Base-by-base conservation (phyloP, 2,329 filamentous ascomycete genomes). In the Fusarium sp. region DNA sequence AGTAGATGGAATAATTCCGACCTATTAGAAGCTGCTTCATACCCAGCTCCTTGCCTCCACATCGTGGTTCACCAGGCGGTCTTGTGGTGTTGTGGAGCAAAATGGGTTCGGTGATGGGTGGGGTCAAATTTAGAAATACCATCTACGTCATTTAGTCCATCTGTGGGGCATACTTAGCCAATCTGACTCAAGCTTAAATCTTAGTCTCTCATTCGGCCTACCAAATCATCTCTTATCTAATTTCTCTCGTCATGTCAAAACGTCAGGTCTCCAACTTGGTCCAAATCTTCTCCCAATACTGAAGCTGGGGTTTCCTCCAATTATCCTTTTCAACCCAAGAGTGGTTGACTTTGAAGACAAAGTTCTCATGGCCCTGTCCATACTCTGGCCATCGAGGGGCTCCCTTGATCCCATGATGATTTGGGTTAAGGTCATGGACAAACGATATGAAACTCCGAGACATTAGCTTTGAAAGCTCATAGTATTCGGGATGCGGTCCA, bases 61-160 rank as follows among this genome's bases (percentile, higher is more conserved):
- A 4, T 3, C 0, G 9, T 10, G 22, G 22, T 27, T 9, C 14
- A 27, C 6, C 2, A 2, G 14, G 1, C 3, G 1, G 1, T 17
- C 0, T 17, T 27, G 1, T 49, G 44, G 14, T 27, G 42, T 17
- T 46, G 3, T 17, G 5, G 3, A 16, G 3, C 2, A 17, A 27
- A 11, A 49, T 11, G 22, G 7, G 24, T 17, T 27, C 0, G 42
- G 14, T 8, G 0, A 9, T 10, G 6, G 4, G 42, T 46, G n/a
- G 42, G 42, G 22, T 17, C 14, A 24, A 46, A 46, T 9, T 6
- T 10, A 6, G 22, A 27, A 46, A 27, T 9, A 22, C 8, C 14
- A 27, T 1, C 14, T 27, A 46, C 42, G 42, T 46, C 42, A 46
- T 16, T 9, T 9, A 5, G 0, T 9, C 9, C 22, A 0, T 8